Base-by-base conservation (phyloP, 495 filamentous ascomycete species). In the Echria macrotheca region DNA sequence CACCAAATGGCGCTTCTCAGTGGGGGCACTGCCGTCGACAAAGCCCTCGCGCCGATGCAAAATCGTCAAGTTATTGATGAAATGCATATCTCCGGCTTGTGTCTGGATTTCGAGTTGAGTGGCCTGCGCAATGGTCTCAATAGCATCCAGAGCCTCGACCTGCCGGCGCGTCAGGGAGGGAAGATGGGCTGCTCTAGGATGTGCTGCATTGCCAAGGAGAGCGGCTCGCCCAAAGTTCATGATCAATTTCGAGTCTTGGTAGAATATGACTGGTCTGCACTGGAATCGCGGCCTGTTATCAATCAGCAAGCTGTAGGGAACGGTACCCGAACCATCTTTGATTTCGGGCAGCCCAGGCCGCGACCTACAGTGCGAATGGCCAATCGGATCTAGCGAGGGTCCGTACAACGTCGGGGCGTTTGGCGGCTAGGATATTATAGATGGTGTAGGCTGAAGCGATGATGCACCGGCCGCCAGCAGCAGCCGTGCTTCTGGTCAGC, bases 31-130 rank as follows among this genome's bases (percentile, higher is more conserved):
- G 31, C 73, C 67, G 42, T 84, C 72, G 41, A 71, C 66, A 52
- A 84, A 85, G 43, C 73, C 79, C 53, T 80, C 75, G 35, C 82
- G 77, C 25, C 74, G 77, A 67, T 90, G 86, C 47, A 88, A 73
- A 40, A 88, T 66, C 26, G 75, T 76, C 36, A 88, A 69, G 58
- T 90, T 89, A 64, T 90, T 88, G 65, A 85, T 77, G 63, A 84
- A 86, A 54, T 82, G 80, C 49, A 89, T 76, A 64, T 90, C 86
- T 15, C 86, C 86, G 17, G 74, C 72, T 51, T 76, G 67, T 4
- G 68, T 71, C 48, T 69, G 63, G 37, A 83, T 69, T 51, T 74
- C 72, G 21, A 83, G 48, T 47, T 75, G 67, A 47, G 80, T 73
- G 32, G 80, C 75, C 47, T 65, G 64, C 5, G 83, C 82, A 33